A percentile compares a stretch with the other conserved stretches of the same genome.
These are phyloP conservation scores for Aureobasidium lini DNA, from an alignment of 2,329 filamentous ascomycete species.

Conservation along the genomic window DNA sequence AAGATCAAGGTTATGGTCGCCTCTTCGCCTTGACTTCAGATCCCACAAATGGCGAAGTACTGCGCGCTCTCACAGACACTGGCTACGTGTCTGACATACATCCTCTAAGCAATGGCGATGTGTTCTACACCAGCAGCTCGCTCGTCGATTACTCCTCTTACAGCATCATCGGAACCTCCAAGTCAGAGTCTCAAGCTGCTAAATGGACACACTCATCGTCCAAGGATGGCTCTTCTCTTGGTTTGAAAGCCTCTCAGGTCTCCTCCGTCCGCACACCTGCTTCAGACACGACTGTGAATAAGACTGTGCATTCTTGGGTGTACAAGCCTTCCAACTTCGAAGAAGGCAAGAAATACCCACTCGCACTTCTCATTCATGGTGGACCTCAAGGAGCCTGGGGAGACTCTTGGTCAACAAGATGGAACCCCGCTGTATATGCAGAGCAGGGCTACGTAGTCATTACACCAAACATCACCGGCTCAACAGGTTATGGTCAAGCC, in stretches of 20 bases:
- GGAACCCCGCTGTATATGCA: constrained; percentile 80
- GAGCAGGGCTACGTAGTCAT: constrained; percentile 83
- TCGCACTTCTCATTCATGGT: constrained; percentile 74
- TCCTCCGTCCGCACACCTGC: constrained; percentile 64
- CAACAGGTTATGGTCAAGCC: constrained; percentile 72
- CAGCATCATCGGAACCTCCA: constrained; percentile 47
- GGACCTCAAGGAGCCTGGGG: constrained; percentile 72
- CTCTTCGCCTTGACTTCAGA: constrained; percentile 55
- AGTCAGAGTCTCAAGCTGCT: constrained; percentile 25
- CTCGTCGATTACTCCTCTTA: constrained; percentile 67
- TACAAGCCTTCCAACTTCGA: constrained; percentile 60
- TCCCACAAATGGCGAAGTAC: constrained; percentile 27
- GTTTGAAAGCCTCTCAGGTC: constrained; percentile 56
- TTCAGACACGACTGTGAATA: constrained; percentile 41
- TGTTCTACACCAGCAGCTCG: constrained; percentile 62
- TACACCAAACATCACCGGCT: constrained; percentile 74
- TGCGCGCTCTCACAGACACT: constrained; percentile 43
- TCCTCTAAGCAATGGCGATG: constrained; percentile 41
- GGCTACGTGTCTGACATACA: constrained; percentile 49
- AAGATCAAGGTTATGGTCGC: constrained; percentile 56
- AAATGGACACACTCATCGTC: constrained; percentile 46
- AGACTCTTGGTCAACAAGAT: constrained; percentile 71
- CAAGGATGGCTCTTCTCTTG: constrained; percentile 58
- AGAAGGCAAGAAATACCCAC: constrained; percentile 63
- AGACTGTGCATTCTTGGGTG: constrained; percentile 63